Conservation (phyloP, 768 basidiomycete species). For the Boletus fagicola region DNA sequence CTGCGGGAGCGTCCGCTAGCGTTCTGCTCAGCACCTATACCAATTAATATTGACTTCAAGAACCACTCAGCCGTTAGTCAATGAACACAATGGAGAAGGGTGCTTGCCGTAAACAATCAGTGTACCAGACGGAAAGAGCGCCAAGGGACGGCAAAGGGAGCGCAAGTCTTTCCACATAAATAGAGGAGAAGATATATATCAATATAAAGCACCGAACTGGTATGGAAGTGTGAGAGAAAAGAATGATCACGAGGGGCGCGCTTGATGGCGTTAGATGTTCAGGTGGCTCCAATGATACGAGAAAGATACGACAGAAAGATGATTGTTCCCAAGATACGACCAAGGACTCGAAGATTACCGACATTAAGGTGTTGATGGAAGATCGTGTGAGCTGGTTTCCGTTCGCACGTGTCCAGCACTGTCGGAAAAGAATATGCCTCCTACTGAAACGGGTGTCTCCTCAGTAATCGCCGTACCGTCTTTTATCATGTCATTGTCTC, state of each 20-base stretch:
- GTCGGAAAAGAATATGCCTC: conserved; percentile 13
- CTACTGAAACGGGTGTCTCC: conserved; percentile 14
- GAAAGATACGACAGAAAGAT: background rate
- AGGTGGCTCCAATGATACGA: background rate
- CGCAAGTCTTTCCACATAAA: background rate
- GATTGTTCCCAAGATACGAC: background rate
- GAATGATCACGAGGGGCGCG: background rate
- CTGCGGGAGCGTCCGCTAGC: background rate
- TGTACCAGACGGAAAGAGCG: background rate
- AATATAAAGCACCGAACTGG: background rate
- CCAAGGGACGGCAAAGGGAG: background rate
- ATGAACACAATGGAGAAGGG: background rate
- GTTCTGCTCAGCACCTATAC: background rate
- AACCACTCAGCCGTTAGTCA: background rate
- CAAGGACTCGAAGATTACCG: background rate
- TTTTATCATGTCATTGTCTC: conserved; percentile 62
- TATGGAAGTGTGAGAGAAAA: background rate
- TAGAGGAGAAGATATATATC: background rate
- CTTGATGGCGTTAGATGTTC: background rate
- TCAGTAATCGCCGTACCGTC: conserved; percentile 10
- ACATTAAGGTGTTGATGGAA: background rate
- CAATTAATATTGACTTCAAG: background rate
- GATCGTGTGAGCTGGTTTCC: conserved; percentile 1
- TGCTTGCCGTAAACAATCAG: background rate
- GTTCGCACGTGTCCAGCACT: conserved; percentile 16